These are phyloP conservation scores for Fusarium tupiense DNA, from an alignment of 2,329 filamentous ascomycete genomes.

Conservation along the genomic window DNA sequence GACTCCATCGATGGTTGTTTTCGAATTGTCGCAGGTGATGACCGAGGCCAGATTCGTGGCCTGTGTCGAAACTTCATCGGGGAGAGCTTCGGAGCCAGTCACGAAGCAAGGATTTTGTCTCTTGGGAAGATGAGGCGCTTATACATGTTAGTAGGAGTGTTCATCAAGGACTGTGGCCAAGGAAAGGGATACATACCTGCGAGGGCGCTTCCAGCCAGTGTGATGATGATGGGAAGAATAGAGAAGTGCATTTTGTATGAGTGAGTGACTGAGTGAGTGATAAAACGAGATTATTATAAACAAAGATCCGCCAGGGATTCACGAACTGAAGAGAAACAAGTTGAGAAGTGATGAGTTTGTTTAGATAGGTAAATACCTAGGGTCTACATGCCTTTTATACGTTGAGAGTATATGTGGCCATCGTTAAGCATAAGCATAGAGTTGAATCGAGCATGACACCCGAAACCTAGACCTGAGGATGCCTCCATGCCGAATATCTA, in stretches of 20 bases:
- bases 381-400: conserved; percentile 21
- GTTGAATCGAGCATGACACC: conserved; percentile 4
- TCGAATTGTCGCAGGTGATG: conserved; percentile 60
- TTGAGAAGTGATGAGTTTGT: background rate
- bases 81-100: conserved; percentile 60
- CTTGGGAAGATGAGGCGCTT: conserved; percentile 31
- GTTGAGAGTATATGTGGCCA: conserved; percentile 3
- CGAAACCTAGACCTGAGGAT: background rate
- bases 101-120: conserved; percentile 62
- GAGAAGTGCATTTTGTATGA: conserved; percentile 32
- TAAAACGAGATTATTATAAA: background rate
- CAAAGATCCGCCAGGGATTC: conserved; percentile 13
- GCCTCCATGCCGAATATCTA: background rate
- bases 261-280: background rate
- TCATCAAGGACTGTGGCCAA: background rate
- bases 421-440: conserved; percentile 17
- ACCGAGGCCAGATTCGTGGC: conserved; percentile 53
- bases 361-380: background rate
- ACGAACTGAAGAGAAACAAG: conserved; percentile 9
- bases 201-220: conserved; percentile 25
- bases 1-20: conserved; percentile 61
- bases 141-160: background rate
- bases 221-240: conserved; percentile 21
- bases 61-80: conserved; percentile 57
- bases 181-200: conserved; percentile 26